phyloP scores from a whole-genome alignment of 371 early-diverging fungal species.

The Blakeslea trispora region DNA sequence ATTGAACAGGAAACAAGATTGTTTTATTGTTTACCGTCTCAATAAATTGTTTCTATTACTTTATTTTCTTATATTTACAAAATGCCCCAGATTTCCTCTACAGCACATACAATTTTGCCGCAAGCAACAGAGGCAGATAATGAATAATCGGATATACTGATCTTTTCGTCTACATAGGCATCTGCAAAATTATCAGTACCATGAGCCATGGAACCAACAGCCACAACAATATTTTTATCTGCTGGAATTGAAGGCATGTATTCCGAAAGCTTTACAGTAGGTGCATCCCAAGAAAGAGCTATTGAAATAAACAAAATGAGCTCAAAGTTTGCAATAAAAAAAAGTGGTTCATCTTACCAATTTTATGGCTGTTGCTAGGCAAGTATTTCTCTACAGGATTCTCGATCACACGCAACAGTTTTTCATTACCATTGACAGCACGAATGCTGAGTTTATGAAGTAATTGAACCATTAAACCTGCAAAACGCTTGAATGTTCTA shows the following conservation, averaged over 20 bases:
- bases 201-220: slow-evolving; percentile 97
- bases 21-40: not conserved
- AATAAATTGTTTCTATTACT: slow-evolving; percentile 13
- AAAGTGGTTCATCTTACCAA: slow-evolving; percentile 70
- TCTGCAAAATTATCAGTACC: slow-evolving; percentile 95
- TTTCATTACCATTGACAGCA: slow-evolving; percentile 87
- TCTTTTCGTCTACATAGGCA: slow-evolving; percentile 93
- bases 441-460: slow-evolving; percentile 96
- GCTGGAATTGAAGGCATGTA: slow-evolving; percentile 81
- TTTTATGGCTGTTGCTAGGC: slow-evolving; percentile 86
- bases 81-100: slow-evolving; percentile 89
- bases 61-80: slow-evolving; percentile 52
- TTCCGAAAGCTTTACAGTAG: slow-evolving; percentile 79
- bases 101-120: slow-evolving; percentile 84
- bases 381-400: slow-evolving; percentile 95
- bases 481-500: slow-evolving; percentile 97
- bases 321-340: not conserved
- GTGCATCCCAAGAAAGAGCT: slow-evolving; percentile 93
- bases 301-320: slow-evolving; percentile 11
- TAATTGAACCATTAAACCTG: slow-evolving; percentile 97
- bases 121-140: slow-evolving; percentile 95
- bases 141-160: slow-evolving; percentile 93
- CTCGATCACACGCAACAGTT: slow-evolving; percentile 94
- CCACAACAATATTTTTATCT: slow-evolving; percentile 84
- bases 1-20: slow-evolving; percentile 10